Base-by-base conservation (phyloP, 2,329 filamentous ascomycete genomes). In the Alternaria burnsii region DNA sequence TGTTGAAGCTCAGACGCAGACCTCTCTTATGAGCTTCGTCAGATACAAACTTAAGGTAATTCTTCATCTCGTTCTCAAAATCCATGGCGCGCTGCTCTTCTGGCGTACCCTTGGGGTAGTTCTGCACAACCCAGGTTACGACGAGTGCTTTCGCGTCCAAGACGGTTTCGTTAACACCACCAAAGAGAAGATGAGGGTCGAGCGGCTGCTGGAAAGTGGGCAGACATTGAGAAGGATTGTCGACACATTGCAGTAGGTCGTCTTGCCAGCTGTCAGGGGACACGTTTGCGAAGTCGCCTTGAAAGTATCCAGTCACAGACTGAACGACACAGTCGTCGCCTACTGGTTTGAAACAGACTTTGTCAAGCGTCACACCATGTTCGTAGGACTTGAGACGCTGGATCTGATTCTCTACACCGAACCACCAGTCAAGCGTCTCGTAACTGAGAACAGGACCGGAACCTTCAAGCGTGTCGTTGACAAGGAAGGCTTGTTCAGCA, bases 261-360 rank as follows among this genome's bases (percentile, higher is more conserved):
- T 88, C 82, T 71, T 90, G 81, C 95, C 96, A 99, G 12, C 82
- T 85, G 6, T 84, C 79, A 5, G 86, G 87, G 58, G 87, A 85
- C 3, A 92, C 82, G n/a, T 84, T 83, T 4, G 82, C 77, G 34
- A 89, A 86, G 42, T 88, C 85, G 32, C 89, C 87, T 54, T 89
- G 87, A 79, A 94, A 98, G 78, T 97, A 99, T 1, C 91, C 91
- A 6, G 91, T 91, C n/a, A 98, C 82, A 0, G 94, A 97, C 75
- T 99, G 94, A 2, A 99, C 88, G 5, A 97, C 94, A 70, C 95
- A 99, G 14, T 90, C 93, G 69, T 92, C 87, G 0, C 92, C 93
- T 0, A 91, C 92, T 2, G 96, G 96, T 76, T 97, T 97, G 81
- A 97, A 94, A 81, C 95, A 99, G 16, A 99, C 87, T 73, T 98